phyloP scores from a whole-genome alignment of 768 basidiomycete genomes.

The Clavulina sp. region DNA sequence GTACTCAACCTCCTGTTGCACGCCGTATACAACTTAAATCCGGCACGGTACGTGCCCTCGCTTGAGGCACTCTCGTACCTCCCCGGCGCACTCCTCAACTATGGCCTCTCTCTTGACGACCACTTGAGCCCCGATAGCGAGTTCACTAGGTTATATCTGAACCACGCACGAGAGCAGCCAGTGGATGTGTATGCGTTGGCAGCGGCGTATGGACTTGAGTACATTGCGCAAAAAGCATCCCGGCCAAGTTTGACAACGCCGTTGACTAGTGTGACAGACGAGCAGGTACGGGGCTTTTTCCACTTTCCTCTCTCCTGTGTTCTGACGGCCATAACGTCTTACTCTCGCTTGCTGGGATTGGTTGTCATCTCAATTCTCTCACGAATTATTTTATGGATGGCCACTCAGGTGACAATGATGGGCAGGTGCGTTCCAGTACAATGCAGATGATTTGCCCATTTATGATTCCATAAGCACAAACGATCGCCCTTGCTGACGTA shows the following conservation, averaged over 20 bases:
- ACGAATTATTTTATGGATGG: too few species aligned
- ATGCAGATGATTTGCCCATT: too few species aligned
- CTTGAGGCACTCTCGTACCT: constrained; percentile 39
- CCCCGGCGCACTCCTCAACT: constrained; percentile 38
- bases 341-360: too few species aligned
- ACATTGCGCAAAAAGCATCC: constrained; percentile 59
- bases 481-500: too few species aligned
- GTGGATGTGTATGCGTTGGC: constrained; percentile 59
- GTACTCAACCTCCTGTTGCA: constrained; percentile 13
- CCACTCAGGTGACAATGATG: too few species aligned
- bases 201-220: constrained; percentile 44
- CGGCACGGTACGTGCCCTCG: constrained; percentile 15
- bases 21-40: constrained; percentile 8
- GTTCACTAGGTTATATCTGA: constrained; percentile 30
- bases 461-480: too few species aligned
- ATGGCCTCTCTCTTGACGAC: constrained; percentile 38
- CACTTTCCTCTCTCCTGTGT: too few species aligned
- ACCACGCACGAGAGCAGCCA: constrained; percentile 48
- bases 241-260: constrained; percentile 57
- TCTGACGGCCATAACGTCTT: too few species aligned
- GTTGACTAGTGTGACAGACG: constrained; percentile 51
- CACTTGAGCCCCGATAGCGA: constrained; percentile 18
- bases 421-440: too few species aligned
- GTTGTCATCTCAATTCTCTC: too few species aligned
- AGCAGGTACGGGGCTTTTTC: constrained; percentile 42